phyloP scores from a whole-genome alignment of 305 asterid genomes.

The Fraxinus ornus region DNA sequence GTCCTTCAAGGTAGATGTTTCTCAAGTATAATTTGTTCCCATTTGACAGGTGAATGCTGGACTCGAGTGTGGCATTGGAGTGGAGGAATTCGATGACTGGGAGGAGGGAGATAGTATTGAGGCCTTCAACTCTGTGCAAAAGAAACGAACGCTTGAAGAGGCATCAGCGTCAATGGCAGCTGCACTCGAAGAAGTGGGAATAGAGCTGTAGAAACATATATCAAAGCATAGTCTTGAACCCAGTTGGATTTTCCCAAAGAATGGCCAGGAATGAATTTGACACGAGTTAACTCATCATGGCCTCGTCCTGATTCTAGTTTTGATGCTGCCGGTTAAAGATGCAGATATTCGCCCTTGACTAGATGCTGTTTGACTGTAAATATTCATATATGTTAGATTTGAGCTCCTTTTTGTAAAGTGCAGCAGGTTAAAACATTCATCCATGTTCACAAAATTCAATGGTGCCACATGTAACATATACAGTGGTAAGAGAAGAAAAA shows the following conservation, averaged over 20 bases:
- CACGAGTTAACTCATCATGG: slow-evolving; percentile 14
- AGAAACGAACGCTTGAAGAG: slow-evolving; percentile 93
- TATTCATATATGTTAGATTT: slow-evolving; percentile 47
- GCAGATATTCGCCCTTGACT: slow-evolving; percentile 24
- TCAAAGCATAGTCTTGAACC: slow-evolving; percentile 12
- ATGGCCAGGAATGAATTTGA: slow-evolving; percentile 11
- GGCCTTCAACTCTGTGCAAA: slow-evolving; percentile 74
- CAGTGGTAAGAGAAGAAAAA: slow-evolving; percentile 24
- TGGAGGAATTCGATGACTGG: slow-evolving; percentile 70
- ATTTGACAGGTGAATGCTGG: slow-evolving; percentile 80
- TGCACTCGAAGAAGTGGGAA: slow-evolving; percentile 62
- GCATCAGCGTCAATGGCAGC: slow-evolving; percentile 95
- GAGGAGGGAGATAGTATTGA: slow-evolving; percentile 78
- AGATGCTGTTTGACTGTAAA: slow-evolving; percentile 59
- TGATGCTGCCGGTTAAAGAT: slow-evolving; percentile 24
- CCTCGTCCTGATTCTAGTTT: slow-evolving; percentile 19
- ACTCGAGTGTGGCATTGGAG: slow-evolving; percentile 91
- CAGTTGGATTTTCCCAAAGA: slow-evolving; percentile 20
- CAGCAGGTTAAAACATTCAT: slow-evolving; percentile 45
- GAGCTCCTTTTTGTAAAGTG: slow-evolving; percentile 65
- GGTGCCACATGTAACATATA: slow-evolving; percentile 39
- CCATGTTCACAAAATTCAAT: slow-evolving; percentile 32
- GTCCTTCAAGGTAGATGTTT: neutral
- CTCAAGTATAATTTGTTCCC: neutral
- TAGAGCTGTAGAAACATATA: slow-evolving; percentile 31